Evolutionary conservation across 179 eudicot genomes (phyloP).

Genomic region (Vitellaria paradoxa): DNA sequence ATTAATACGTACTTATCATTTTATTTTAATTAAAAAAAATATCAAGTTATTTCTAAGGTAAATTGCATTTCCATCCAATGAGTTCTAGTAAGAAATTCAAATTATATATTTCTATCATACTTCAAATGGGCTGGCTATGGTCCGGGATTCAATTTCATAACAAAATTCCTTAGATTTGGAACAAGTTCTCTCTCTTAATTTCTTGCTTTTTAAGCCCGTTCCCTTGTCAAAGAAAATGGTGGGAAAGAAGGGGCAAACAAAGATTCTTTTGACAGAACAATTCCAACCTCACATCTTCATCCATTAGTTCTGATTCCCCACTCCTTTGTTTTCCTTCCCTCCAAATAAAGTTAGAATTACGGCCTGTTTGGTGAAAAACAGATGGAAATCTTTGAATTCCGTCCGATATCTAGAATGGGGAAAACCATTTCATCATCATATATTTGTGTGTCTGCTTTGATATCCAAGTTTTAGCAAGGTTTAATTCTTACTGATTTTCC

Average conservation of each 20-base stretch:
- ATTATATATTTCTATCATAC: neutral
- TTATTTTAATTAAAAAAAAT: too few species aligned
- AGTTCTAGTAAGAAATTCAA: neutral
- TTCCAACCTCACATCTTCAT: too few species aligned
- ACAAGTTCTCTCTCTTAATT: neutral
- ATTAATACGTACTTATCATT: too few species aligned
- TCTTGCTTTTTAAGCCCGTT: neutral
- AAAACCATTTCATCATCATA: neutral
- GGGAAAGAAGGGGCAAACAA: too few species aligned
- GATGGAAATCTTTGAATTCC: too few species aligned
- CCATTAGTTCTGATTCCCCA: too few species aligned
- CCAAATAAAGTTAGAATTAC: too few species aligned
- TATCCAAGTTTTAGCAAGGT: too few species aligned
- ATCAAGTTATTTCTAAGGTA: too few species aligned
- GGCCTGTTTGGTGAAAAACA: too few species aligned
- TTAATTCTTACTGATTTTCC: neutral
- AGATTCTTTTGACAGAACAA: too few species aligned
- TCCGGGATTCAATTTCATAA: neutral
- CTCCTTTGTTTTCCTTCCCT: too few species aligned
- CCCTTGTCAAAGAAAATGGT: neutral
- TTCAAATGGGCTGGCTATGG: neutral
- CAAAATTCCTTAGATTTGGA: neutral
- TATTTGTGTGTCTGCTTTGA: neutral
- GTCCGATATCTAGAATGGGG: neutral
- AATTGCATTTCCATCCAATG: neutral